Percentiles rank a stretch among this genome's conserved stretches.
Evolutionary conservation across 139 green algal species (phyloP).

Genomic region (Spirogloea muscicola): DNA sequence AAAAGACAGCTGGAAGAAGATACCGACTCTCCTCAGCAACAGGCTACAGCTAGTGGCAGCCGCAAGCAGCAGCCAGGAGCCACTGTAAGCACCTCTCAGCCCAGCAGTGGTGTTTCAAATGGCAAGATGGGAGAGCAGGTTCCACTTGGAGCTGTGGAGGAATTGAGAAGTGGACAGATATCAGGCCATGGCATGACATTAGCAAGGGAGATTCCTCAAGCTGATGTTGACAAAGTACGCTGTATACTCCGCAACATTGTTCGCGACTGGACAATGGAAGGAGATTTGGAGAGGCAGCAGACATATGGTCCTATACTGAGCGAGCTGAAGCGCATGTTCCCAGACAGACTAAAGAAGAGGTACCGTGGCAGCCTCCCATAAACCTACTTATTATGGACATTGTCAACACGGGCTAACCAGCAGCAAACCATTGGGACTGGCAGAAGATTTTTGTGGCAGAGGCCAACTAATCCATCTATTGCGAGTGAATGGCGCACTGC

Average conservation of each 20-base stretch:
- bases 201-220: neutral
- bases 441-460: too few relatives aligned
- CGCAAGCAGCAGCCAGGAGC: constrained; percentile 8
- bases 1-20: too few relatives aligned
- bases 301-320: constrained; percentile 39
- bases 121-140: neutral
- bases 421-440: too few relatives aligned
- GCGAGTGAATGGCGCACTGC: too few relatives aligned
- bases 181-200: constrained; percentile 6
- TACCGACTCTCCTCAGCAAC: too few relatives aligned
- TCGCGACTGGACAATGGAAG: constrained; percentile 39
- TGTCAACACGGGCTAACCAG: neutral
- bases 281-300: constrained; percentile 19
- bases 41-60: too few relatives aligned
- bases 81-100: neutral
- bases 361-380: neutral
- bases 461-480: neutral
- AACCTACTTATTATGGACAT: too few relatives aligned
- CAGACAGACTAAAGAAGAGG: neutral
- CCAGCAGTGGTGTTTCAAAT: neutral
- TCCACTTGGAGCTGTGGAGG: neutral
- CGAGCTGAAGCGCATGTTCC: constrained; percentile 33
- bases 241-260: constrained; percentile 47
- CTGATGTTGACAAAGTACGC: constrained; percentile 42
- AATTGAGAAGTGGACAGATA: neutral